Percentiles rank a stretch among this genome's conserved stretches.
phyloP scores from a whole-genome alignment of 2,329 filamentous ascomycete genomes.

The Graphiopsis chlorocephala region DNA sequence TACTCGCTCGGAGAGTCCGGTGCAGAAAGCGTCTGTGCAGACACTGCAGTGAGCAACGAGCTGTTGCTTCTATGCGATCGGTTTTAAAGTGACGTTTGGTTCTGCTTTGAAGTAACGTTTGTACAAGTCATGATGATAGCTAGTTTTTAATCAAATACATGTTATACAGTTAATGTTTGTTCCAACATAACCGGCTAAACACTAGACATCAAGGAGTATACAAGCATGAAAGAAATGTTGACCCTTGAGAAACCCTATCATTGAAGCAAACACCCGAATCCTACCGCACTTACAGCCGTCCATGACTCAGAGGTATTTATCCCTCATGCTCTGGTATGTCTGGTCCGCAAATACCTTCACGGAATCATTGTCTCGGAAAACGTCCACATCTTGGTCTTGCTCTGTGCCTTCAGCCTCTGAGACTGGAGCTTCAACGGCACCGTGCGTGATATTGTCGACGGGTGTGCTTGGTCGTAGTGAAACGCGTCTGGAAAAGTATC shows the following conservation, averaged over 20 bases:
- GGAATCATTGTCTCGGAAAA: neutral
- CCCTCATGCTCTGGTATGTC: neutral
- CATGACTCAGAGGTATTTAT: neutral
- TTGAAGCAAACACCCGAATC: neutral
- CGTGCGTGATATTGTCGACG: neutral
- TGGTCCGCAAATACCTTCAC: neutral
- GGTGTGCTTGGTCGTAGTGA: too few relatives aligned
- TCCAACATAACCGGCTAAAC: neutral
- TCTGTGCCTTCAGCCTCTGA: neutral
- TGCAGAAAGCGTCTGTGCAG: constrained; percentile 11
- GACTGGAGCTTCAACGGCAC: neutral
- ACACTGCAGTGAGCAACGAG: neutral
- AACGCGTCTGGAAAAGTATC: neutral
- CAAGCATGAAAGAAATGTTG: neutral
- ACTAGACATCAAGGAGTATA: neutral
- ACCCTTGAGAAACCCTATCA: neutral
- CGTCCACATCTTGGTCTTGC: neutral
- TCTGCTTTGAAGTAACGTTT: neutral
- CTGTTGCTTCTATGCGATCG: neutral
- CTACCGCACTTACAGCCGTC: neutral
- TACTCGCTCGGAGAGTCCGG: constrained; percentile 9
- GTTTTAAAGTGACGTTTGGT: neutral
- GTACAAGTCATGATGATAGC: neutral
- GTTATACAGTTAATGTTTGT: neutral
- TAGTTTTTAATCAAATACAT: neutral